Base-by-base conservation (phyloP, 2,329 filamentous ascomycete genomes). In the Aspergillus ustus region DNA sequence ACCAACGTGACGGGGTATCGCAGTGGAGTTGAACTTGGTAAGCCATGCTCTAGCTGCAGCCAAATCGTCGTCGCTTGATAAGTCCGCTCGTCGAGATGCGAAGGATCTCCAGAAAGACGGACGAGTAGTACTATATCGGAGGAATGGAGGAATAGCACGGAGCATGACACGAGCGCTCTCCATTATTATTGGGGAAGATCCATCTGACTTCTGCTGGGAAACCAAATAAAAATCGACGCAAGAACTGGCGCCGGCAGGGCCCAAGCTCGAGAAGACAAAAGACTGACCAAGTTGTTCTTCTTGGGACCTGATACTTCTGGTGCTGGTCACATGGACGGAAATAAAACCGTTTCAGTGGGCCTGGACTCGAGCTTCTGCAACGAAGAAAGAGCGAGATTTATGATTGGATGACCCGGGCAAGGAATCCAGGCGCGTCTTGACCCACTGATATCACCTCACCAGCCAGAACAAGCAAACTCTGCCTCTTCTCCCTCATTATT, bases 31-130 rank as follows among this genome's bases (percentile, higher is more conserved):
- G 65, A 88, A 80, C 49, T 76, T 75, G 48, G 79, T 76, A 52
- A 89, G 82, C 87, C 87, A 89, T 69, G 78, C 73, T 58, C 86
- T 81, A 15, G 86, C 85, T 43, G 78, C 74, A 49, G 64, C 66
- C 55, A 80, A 62, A 20, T 79, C 72, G 37, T 79, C 72, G 37
- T 79, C 73, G 37, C 67, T 69, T 52, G 69, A 64, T 45, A 61
- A 54, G 8, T 62, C 54, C 62, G 69, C 62, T 48, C 63, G 68
- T 61, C 66, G 69, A 55, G 68, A 71, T 19, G 72, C 69, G 60
- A 75, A 76, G 8, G 61, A 56, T 69, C 74, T 69, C 52, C 58
- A 40, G 34, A 40, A 40, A 40, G 34, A 40, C 34, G 34, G 57
- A 8, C 62, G 29, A 28, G 61, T 25, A 40, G 60, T 55, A 60